phyloP scores from a whole-genome alignment of 1,139 yeast species.

The Pneumocystis oryctolagi region DNA sequence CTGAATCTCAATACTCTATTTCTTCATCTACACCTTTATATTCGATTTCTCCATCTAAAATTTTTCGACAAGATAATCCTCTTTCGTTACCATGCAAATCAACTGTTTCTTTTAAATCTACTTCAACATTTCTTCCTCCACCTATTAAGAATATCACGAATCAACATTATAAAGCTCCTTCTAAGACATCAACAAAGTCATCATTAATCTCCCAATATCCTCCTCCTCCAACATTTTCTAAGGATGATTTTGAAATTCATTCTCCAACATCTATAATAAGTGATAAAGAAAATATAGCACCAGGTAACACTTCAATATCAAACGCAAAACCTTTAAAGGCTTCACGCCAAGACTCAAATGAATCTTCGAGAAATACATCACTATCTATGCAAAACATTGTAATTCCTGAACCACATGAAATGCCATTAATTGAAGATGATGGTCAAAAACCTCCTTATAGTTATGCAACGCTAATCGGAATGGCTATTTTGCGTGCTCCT shows the following conservation, averaged over 20 bases:
- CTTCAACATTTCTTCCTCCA: background rate
- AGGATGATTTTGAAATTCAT: background rate
- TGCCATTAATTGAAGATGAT: constrained; percentile 23
- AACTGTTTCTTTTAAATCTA: background rate
- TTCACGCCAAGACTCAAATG: background rate
- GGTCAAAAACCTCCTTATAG: constrained; percentile 78
- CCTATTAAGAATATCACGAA: background rate
- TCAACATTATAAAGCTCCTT: background rate
- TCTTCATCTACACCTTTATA: background rate
- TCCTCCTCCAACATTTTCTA: background rate
- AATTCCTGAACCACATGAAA: constrained; percentile 2
- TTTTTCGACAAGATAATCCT: background rate
- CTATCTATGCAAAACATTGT: background rate
- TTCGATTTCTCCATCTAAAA: background rate
- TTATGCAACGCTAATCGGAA: constrained; percentile 84
- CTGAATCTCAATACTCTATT: background rate
- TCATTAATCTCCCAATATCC: background rate
- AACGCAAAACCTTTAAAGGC: background rate
- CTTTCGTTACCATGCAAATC: background rate
- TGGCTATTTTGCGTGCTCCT: constrained; percentile 79
- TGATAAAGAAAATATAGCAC: background rate
- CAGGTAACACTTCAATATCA: background rate
- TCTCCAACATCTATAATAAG: background rate
- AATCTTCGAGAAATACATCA: background rate
- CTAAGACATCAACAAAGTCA: background rate